Evolutionary conservation across 1,284 basidiomycete genomes (phyloP).

Genomic region (Boletus subluridellus): DNA sequence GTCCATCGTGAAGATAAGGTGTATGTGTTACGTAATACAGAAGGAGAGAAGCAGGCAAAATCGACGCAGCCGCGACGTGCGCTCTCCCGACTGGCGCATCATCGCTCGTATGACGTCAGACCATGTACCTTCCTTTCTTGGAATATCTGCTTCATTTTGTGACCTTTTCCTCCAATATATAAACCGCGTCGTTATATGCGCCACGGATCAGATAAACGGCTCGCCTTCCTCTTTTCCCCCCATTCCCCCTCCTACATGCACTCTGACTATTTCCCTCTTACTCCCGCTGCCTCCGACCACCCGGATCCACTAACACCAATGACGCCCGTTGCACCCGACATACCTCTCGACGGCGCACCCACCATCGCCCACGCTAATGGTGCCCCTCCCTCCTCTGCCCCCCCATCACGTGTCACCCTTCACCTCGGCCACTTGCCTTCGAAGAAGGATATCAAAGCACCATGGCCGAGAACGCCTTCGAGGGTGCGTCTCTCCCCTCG

Average conservation of each 20-base stretch:
- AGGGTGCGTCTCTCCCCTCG: constrained; percentile 41
- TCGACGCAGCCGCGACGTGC: neutral
- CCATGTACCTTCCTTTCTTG: constrained; percentile 30
- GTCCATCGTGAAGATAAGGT: constrained; percentile 2
- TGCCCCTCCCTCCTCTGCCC: constrained; percentile 33
- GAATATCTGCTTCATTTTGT: constrained; percentile 11
- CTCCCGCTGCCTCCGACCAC: constrained; percentile 17
- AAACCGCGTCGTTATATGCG: constrained; percentile 12
- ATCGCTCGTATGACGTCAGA: constrained; percentile 22
- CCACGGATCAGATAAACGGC: constrained; percentile 18
- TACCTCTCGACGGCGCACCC: neutral
- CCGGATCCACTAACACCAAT: constrained; percentile 1
- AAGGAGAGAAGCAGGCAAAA: neutral
- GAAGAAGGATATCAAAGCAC: constrained; percentile 63
- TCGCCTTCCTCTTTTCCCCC: neutral
- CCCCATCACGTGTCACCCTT: constrained; percentile 59
- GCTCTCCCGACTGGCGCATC: neutral
- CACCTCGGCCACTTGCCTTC: constrained; percentile 68
- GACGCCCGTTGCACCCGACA: neutral
- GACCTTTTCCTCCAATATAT: constrained; percentile 25
- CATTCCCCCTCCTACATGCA: constrained; percentile 14
- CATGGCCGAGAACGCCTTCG: constrained; percentile 70
- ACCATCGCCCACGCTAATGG: constrained; percentile 2
- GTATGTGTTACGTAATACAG: constrained; percentile 8
- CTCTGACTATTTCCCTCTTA: constrained; percentile 28